Evolutionary conservation across 2,329 filamentous ascomycete genomes (phyloP), one percentile per base, ranked within the genome.

Genomic region (Cyclaneusma minus): DNA sequence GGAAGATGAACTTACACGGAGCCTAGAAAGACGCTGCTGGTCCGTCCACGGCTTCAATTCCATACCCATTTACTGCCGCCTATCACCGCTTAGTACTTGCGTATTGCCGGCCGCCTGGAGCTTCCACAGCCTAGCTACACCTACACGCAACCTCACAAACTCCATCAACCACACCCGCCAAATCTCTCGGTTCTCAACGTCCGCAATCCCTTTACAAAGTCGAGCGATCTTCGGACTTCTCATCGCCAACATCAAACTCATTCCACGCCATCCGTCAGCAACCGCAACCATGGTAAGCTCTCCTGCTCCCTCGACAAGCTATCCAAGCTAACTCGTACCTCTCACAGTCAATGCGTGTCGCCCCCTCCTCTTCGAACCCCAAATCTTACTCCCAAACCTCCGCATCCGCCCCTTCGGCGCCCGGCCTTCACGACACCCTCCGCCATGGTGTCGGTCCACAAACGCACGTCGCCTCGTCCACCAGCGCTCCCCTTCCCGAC

Each of bases 371-470:
- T 43, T 48, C 60, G 40, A 69, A 87, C 61, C 55, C 71, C 43
- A 68, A 62, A 40, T 64, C 68, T 48, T 75, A 69, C 56, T 64
- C 62, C 44, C 76, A 79, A 58, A 57, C 63, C 40, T 44, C 42
- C 41, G 43, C 63, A 31, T 52, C 64, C 48, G 89, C 89, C 4
- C 89, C 89, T 41, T 94, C 87, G 1, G 87, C 84, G 10, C 85
- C 85, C 0, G 87, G 87, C 41, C 64, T 95, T 37, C 85, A 91
- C 64, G 89, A 95, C 61, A 85, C 80, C 11, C 78, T 98, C 42
- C 85, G 89, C 47, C 63, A 75, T 36, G 84, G 85, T 55, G 66
- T 92, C 38, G 71, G 72, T 41, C 73, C 70, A n/a, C 60, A 60
- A 25, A 52, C 67, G 29, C 42, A 54, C 38, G 49, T 54, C 39